phyloP scores from a whole-genome alignment of 139 green algal species.

The Chlorella sp. region DNA sequence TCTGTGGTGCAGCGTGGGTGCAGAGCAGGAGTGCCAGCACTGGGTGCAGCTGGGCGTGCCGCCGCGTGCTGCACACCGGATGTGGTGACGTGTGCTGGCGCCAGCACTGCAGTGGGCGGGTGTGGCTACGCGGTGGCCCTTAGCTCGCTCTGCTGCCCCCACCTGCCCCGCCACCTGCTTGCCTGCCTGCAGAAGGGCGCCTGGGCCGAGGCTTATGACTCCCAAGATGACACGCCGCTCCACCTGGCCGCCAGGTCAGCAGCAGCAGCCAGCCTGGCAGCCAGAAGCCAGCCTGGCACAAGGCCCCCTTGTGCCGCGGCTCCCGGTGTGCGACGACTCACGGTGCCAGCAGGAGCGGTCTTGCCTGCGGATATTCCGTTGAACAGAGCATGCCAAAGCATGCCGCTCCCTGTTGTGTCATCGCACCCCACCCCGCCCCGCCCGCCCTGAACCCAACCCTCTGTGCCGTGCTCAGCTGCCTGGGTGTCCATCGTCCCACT shows the following conservation, averaged over 20 bases:
- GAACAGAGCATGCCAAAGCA: background rate
- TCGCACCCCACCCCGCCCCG: background rate
- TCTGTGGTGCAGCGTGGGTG: background rate
- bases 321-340: too few relatives aligned
- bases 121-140: background rate
- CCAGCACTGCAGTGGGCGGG: background rate
- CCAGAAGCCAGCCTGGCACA: too few relatives aligned
- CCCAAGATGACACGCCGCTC: conserved; percentile 63
- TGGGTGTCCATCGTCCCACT: too few relatives aligned
- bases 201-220: conserved; percentile 69
- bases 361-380: too few relatives aligned
- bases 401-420: background rate
- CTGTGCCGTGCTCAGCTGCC: background rate
- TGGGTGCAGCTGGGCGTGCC: too few relatives aligned
- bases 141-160: background rate
- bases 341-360: too few relatives aligned
- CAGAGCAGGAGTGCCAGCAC: background rate
- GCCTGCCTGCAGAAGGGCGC: conserved; percentile 43
- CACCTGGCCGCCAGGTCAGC: conserved; percentile 67
- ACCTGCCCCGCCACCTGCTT: background rate
- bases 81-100: too few relatives aligned
- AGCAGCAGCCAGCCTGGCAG: background rate
- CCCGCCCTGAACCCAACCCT: too few relatives aligned
- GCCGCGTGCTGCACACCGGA: too few relatives aligned
- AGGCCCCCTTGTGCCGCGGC: too few relatives aligned